Evolutionary conservation across 2,329 filamentous ascomycete genomes (phyloP).

Genomic region (Hymenoscyphus scutula): DNA sequence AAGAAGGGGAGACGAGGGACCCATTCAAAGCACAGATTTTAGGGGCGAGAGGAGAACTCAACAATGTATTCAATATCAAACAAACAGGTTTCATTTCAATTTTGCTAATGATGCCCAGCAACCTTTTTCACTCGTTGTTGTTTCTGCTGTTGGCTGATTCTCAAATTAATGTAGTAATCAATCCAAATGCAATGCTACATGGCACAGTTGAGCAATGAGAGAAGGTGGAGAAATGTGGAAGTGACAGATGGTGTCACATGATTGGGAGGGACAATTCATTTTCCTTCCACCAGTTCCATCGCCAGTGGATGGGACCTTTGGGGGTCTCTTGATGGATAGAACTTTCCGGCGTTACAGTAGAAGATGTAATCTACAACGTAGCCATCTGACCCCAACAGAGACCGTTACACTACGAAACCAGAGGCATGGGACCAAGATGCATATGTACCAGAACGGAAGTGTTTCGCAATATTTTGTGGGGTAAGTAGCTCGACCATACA

Average conservation of each 20-base stretch:
- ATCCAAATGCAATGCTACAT: not conserved
- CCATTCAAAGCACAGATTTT: not conserved
- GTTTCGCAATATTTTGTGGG: not conserved
- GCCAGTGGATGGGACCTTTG: too few relatives aligned
- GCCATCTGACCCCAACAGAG: not conserved
- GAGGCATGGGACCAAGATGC: not conserved
- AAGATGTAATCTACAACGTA: not conserved
- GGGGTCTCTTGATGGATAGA: not conserved
- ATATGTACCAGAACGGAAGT: not conserved
- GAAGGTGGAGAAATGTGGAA: too few relatives aligned
- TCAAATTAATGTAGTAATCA: constrained; percentile 1
- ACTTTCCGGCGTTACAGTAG: not conserved
- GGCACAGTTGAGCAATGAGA: not conserved
- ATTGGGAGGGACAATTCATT: not conserved
- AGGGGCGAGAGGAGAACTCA: too few relatives aligned
- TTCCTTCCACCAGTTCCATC: not conserved
- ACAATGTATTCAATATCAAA: not conserved
- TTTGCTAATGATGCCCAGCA: not conserved
- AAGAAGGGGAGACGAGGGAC: not conserved
- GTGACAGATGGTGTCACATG: not conserved
- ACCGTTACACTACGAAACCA: constrained; percentile 3
- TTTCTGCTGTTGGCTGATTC: not conserved
- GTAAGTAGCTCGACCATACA: not conserved
- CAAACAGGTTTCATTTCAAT: not conserved
- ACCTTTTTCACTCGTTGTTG: not conserved